Evolutionary conservation across 139 green algal genomes (phyloP), one percentile per base, ranked within the genome.

Genomic region (Closterium sp.): DNA sequence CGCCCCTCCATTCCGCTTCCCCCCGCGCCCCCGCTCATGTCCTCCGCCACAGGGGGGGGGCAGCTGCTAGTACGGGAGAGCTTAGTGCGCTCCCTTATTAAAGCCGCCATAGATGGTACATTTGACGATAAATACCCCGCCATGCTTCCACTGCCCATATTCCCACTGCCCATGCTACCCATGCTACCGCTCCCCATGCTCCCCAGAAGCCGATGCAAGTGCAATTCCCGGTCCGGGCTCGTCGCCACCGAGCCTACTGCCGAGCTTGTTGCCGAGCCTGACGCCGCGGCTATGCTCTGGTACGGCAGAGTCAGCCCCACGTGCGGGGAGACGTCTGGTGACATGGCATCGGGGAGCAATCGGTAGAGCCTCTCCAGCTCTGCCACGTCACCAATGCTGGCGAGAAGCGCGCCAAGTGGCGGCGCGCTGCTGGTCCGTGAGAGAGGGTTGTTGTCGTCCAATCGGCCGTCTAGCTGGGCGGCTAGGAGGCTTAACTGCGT

Each of bases 61-160:
- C 89, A 92, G 27, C 89, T 92, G 70, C 42, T 88, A n/a, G 89
- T 92, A 31, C 89, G 89, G 31, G 89, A 92, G 22, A 92, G 89
- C 70, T 92, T 92, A 24, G 89, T 92, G 2, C 89, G 50, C 24
- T 50, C 30, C 30, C 86, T 89, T n/a, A 70, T 79, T 2, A 92
- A 17, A 30, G 86, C 73, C 1, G 89, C 27, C 24, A 85, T 89
- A 4, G 89, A 42, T n/a, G 32, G 62, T 79, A 79, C 17, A 24
- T 13, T 79, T 24, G 62, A 79, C 17, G 62, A 79, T 79, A 79
- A 79, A 79, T 79, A 79, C 62, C 62, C 62, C 10, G 62, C 62
- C 62, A 79, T 79, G 11, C 62, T 79, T 13, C 62, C 62, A 24
- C 62, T 79, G 19, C 62, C 62, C 62, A 79, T 79, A 13, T 13